These are phyloP conservation scores for Rhodotorula sp. DNA, from an alignment of 1,284 basidiomycete genomes.

Conservation along the genomic window DNA sequence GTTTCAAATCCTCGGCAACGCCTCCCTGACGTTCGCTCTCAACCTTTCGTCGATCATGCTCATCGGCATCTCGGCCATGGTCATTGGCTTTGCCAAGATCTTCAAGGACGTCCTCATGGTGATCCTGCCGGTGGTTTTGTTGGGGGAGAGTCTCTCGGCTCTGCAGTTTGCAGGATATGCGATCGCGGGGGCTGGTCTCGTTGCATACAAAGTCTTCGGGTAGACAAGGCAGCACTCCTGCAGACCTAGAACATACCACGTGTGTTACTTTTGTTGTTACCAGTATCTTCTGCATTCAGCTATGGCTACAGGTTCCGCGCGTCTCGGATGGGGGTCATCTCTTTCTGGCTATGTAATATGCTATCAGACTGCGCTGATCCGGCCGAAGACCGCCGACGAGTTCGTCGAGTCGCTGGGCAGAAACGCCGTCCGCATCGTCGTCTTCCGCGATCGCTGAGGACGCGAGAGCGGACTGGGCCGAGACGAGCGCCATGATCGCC, in stretches of 20 bases:
- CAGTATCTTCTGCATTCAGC: not conserved
- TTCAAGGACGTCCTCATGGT: constrained; percentile 40
- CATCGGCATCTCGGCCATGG: constrained; percentile 35
- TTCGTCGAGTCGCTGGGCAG: constrained; percentile 56
- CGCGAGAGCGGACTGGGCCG: constrained; percentile 67
- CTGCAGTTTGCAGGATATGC: constrained; percentile 28
- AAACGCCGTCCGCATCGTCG: not conserved
- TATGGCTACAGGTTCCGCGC: not conserved
- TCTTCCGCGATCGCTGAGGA: not conserved
- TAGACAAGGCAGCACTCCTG: not conserved
- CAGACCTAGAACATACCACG: not conserved
- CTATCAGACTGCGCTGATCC: constrained; percentile 29
- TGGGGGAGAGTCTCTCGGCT: constrained; percentile 30
- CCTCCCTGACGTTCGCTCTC: constrained; percentile 36
- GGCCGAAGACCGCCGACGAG: constrained; percentile 73
- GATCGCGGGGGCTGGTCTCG: constrained; percentile 14
- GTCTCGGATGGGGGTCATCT: not conserved
- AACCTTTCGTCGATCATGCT: constrained; percentile 39
- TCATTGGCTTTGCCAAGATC: constrained; percentile 36
- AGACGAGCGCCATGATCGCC: constrained; percentile 72
- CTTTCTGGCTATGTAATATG: constrained; percentile 13
- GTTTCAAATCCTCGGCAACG: constrained; percentile 29
- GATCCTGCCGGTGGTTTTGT: constrained; percentile 23
- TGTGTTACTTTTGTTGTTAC: not conserved
- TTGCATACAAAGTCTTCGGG: constrained; percentile 18